Percentiles rank a stretch among this genome's conserved stretches.
Evolutionary conservation across 768 basidiomycete species (phyloP).

Genomic region (Xerocomellus dryophilus): DNA sequence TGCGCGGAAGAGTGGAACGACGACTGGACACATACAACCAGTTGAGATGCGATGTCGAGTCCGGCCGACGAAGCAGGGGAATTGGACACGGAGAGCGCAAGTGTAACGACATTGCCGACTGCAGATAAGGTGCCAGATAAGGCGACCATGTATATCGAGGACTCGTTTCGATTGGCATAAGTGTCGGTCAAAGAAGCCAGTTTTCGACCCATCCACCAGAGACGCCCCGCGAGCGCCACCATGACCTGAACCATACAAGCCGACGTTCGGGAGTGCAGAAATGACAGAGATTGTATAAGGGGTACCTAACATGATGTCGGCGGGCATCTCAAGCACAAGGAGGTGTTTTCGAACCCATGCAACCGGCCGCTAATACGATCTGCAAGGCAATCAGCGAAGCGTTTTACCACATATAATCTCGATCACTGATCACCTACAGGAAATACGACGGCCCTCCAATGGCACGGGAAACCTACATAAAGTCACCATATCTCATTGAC

Average conservation of each 20-base stretch:
- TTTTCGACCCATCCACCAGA: neutral
- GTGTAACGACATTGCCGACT: too few relatives aligned
- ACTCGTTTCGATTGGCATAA: neutral
- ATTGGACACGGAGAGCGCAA: neutral
- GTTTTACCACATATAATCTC: neutral
- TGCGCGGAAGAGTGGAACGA: too few relatives aligned
- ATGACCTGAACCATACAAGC: neutral
- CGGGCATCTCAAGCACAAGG: neutral
- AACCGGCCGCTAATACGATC: neutral
- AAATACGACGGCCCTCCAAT: neutral
- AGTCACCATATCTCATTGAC: conserved; percentile 3
- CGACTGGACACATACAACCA: neutral
- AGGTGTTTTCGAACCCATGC: neutral
- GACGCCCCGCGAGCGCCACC: neutral
- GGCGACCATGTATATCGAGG: neutral
- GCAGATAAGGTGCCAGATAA: neutral
- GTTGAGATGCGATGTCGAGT: neutral
- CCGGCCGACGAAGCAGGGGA: neutral
- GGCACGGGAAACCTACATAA: neutral
- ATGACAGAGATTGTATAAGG: neutral
- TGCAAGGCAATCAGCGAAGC: neutral
- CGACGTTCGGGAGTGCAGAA: neutral
- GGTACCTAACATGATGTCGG: neutral
- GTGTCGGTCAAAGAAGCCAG: too few relatives aligned
- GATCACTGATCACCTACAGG: neutral